Base-by-base conservation (phyloP, 306 rosid genomes). In the Cucurbita maxima region DNA sequence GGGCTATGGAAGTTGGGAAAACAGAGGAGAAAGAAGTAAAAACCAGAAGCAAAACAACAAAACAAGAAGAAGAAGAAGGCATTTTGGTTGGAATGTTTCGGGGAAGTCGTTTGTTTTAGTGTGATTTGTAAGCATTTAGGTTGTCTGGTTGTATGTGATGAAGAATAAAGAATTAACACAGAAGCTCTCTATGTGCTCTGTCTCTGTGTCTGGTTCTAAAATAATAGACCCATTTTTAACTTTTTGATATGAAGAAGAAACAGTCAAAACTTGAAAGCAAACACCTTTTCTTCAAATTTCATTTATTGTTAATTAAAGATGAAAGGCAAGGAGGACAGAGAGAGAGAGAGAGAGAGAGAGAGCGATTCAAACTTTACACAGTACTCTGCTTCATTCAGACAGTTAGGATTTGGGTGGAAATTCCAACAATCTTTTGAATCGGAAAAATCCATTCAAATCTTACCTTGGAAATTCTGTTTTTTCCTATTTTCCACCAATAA, bases 101-200 rank as follows among this genome's bases (percentile, higher is more conserved):
- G 80, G 64, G 79, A 52, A 50, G 45, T 83, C 84, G 89, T 81
- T 83, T 76, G 71, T 50, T 79, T 82, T 86, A 82, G 80, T 75
- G 81, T 81, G 81, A 66, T 72, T 84, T 82, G 93, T 83, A 73
- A 69, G 91, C 78, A 84, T 86, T 84, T 86, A 10, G 18, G 86
- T 84, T 92, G 97, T 94, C 89, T 77, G 87, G 48, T 90, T 86
- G 84, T 82, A 90, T 51, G 71, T 82, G 91, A 37, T 73, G 72
- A 64, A 30, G 34, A 30, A 30, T 30, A 30, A 30, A 30, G 34
- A 30, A 30, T 30, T 2, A 30, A 30, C 34, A 30, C 34, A 30
- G 34, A 30, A 3, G 3, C 34, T 30, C 34, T 30, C 34, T 25
- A 25, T 25, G 25, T 25, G 25, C 25, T 30, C 34, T 3, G 3